Evolutionary conservation across 495 filamentous ascomycete species (phyloP), one percentile per base, ranked within the genome.

Genomic region (Xylaria venustula): DNA sequence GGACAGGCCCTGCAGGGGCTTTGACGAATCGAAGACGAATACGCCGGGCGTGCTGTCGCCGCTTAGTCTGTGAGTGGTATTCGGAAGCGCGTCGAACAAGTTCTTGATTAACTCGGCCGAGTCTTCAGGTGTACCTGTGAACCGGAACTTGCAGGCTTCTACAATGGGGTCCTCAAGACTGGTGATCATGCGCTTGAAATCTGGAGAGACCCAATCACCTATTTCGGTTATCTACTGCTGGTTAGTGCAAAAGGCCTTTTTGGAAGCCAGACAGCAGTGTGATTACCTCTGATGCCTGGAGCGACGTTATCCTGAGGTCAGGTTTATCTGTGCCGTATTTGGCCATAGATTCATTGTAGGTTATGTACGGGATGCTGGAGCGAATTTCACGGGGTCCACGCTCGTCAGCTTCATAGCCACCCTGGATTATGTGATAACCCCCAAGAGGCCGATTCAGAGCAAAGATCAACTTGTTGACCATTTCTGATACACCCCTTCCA

Each of bases 251-350:
- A n/a, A 12, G 4, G 9, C n/a, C n/a, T n/a, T n/a, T 2, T 3
- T 23, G 15, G 37, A 4, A n/a, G 14, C 20, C 47, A 2, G 37
- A n/a, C 15, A 32, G 6, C 34, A 61, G 44, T 17, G 37, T 8
- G 46, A 77, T 12, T 69, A 85, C 83, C 62, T 76, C 64, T 45
- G 75, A 71, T 19, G 69, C 61, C 8, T 46, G 15, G 1, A 40
- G 32, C 5, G 12, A 0, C 2, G n/a, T 64, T 12, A 87, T 81
- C 7, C 94, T 83, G 2, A 91, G 77, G 70, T 98, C 95, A 1
- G 94, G 94, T 70, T 98, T 98, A 73, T 98, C 94, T 14, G 85
- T 88, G 6, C 94, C 94, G 65, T 14, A 9, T 36, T 11, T 34
- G 30, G 30, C 30, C 30, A n/a, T n/a, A n/a, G n/a, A n/a, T n/a